A percentile compares a stretch with the other conserved stretches of the same genome.
These are phyloP conservation scores for Mycena amicta DNA, from an alignment of 768 basidiomycete species.

Conservation along the genomic window DNA sequence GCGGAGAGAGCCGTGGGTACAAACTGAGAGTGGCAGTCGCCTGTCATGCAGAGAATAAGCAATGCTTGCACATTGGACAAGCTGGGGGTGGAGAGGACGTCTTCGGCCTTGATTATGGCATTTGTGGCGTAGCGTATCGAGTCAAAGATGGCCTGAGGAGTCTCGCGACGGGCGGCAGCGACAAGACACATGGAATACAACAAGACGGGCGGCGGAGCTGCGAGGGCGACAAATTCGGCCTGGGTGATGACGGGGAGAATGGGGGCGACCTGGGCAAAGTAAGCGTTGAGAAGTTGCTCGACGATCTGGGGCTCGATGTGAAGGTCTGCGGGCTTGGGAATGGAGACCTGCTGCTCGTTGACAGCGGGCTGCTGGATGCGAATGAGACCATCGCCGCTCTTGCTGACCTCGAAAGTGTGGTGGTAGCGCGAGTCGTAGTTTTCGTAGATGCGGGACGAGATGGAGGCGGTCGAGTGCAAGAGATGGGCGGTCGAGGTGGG, in stretches of 20 bases:
- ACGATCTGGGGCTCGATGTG: conserved; percentile 78
- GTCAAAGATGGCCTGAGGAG: conserved; percentile 86
- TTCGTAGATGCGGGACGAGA: conserved; percentile 85
- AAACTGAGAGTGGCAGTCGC: conserved; percentile 88
- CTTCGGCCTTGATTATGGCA: conserved; percentile 82
- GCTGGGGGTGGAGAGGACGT: conserved; percentile 85
- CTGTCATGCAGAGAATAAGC: conserved; percentile 83
- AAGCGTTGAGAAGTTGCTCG: conserved; percentile 85
- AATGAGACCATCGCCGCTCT: conserved; percentile 86
- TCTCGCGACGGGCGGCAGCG: conserved; percentile 82
- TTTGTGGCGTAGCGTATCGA: conserved; percentile 88
- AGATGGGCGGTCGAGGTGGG: conserved; percentile 87
- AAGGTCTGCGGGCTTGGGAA: conserved; percentile 67
- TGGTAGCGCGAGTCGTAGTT: conserved; percentile 86
- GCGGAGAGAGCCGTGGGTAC: conserved; percentile 86
- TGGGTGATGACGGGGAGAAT: conserved; percentile 87
- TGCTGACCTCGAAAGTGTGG: conserved; percentile 84
- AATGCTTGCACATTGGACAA: conserved; percentile 88
- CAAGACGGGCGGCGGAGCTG: conserved; percentile 76
- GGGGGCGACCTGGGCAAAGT: conserved; percentile 89
- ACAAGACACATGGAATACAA: conserved; percentile 95
- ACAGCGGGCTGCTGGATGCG: conserved; percentile 66
- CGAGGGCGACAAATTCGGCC: conserved; percentile 79
- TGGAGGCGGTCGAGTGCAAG: conserved; percentile 85
- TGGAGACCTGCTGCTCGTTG: conserved; percentile 56